Percentiles rank a stretch among this genome's conserved stretches.
Evolutionary conservation across 2,329 filamentous ascomycete genomes (phyloP).

Genomic region (Calonectria montana): DNA sequence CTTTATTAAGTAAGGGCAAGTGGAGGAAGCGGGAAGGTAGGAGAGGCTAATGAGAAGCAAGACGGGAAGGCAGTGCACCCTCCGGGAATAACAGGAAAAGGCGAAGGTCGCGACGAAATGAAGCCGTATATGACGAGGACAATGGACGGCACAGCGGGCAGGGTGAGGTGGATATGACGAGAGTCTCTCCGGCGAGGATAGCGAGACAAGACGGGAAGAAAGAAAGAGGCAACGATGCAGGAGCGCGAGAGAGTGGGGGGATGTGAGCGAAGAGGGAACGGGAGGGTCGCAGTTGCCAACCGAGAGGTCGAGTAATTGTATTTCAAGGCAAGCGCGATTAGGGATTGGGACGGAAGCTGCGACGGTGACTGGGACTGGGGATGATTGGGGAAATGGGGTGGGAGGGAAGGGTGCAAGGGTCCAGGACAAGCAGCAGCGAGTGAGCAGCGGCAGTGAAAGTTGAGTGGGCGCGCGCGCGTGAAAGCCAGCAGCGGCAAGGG

Average conservation of each 20-base stretch:
- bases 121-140: neutral
- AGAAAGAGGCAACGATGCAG: neutral
- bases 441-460: neutral
- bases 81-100: slow-evolving; percentile 13
- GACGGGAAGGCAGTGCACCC: slow-evolving; percentile 5
- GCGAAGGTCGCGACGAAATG: neutral
- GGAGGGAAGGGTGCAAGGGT: slow-evolving; percentile 4
- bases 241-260: slow-evolving; percentile 7
- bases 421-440: neutral
- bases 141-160: slow-evolving; percentile 3
- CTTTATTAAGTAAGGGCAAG: slow-evolving; percentile 7
- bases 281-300: neutral
- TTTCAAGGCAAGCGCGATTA: slow-evolving; percentile 8
- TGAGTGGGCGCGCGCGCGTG: slow-evolving; percentile 2
- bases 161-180: slow-evolving; percentile 15
- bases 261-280: slow-evolving; percentile 1
- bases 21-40: slow-evolving; percentile 4
- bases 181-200: slow-evolving; percentile 9
- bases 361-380: neutral
- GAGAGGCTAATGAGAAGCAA: neutral
- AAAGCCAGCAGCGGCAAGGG: neutral
- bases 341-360: neutral
- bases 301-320: slow-evolving; percentile 9
- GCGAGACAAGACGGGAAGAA: slow-evolving; percentile 7
- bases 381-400: slow-evolving; percentile 5